A percentile compares a stretch with the other conserved stretches of the same genome.
Conservation (phyloP, 108 stramenopile genomes). For the Skeletonema marinoi region DNA sequence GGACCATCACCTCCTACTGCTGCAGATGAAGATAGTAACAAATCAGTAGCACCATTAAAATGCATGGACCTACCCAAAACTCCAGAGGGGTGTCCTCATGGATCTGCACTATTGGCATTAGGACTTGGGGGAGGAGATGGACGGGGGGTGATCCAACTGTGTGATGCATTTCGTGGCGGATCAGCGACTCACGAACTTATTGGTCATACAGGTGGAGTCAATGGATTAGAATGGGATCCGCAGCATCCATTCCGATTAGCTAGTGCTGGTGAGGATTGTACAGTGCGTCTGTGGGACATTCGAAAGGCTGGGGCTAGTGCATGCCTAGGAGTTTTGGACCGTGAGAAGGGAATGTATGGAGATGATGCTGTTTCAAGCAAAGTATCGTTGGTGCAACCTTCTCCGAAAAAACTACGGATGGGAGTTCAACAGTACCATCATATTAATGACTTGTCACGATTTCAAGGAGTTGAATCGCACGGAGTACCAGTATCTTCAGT, state of each 20-base stretch:
- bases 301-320: slow-evolving; percentile 66
- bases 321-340: slow-evolving; percentile 65
- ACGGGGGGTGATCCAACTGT: slow-evolving; percentile 40
- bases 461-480: slow-evolving; percentile 47
- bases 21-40: neutral
- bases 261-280: slow-evolving; percentile 67
- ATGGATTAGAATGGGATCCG: slow-evolving; percentile 69
- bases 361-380: neutral
- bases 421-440: neutral
- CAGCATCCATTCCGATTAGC: slow-evolving; percentile 56
- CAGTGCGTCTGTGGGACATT: slow-evolving; percentile 81
- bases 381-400: slow-evolving; percentile 15
- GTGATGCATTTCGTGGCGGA: slow-evolving; percentile 71
- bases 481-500: slow-evolving; percentile 57
- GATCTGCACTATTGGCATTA: slow-evolving; percentile 32
- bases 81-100: slow-evolving; percentile 38
- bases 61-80: slow-evolving; percentile 38
- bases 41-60: slow-evolving; percentile 17
- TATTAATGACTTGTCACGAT: slow-evolving; percentile 12
- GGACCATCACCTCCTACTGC: neutral
- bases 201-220: slow-evolving; percentile 67
- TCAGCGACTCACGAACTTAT: slow-evolving; percentile 72
- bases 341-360: slow-evolving; percentile 24
- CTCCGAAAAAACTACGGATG: slow-evolving; percentile 16
- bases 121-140: slow-evolving; percentile 32